These are phyloP conservation scores for Trichosporon ovoides DNA, from an alignment of 1,284 basidiomycete species.

Conservation along the genomic window DNA sequence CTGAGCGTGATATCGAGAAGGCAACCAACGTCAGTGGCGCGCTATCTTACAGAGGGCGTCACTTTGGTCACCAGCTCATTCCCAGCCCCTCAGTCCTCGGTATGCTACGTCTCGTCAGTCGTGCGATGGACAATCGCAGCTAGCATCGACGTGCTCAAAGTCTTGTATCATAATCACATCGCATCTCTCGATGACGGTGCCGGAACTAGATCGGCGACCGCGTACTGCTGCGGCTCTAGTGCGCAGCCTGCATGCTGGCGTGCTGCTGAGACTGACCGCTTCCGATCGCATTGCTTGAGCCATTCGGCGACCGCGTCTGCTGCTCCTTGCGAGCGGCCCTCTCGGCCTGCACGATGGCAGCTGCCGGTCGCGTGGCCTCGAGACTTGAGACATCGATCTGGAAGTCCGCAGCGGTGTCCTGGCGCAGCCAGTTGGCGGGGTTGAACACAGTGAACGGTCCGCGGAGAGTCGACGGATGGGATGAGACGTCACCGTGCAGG, in stretches of 20 bases:
- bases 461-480: constrained; percentile 21
- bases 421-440: constrained; percentile 37
- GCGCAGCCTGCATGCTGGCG: constrained; percentile 19
- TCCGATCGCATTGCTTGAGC: constrained; percentile 6
- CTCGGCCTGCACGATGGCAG: constrained; percentile 28
- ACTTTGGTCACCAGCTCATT: too few relatives aligned
- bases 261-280: constrained; percentile 18
- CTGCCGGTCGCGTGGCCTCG: constrained; percentile 37
- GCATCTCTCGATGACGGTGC: constrained; percentile 2
- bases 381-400: constrained; percentile 34
- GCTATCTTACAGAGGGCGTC: too few relatives aligned
- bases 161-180: constrained; percentile 2
- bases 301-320: constrained; percentile 14
- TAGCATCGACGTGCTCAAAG: background rate
- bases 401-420: constrained; percentile 42
- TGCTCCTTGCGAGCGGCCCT: constrained; percentile 30
- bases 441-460: constrained; percentile 47
- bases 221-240: constrained; percentile 6
- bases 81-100: too few relatives aligned
- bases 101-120: too few relatives aligned
- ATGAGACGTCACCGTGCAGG: constrained; percentile 17
- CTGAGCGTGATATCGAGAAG: too few relatives aligned
- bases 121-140: too few relatives aligned
- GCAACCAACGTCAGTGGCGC: too few relatives aligned
- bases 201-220: background rate